Conservation (phyloP, 768 basidiomycete species). For the Xerocomus spinulosus region DNA sequence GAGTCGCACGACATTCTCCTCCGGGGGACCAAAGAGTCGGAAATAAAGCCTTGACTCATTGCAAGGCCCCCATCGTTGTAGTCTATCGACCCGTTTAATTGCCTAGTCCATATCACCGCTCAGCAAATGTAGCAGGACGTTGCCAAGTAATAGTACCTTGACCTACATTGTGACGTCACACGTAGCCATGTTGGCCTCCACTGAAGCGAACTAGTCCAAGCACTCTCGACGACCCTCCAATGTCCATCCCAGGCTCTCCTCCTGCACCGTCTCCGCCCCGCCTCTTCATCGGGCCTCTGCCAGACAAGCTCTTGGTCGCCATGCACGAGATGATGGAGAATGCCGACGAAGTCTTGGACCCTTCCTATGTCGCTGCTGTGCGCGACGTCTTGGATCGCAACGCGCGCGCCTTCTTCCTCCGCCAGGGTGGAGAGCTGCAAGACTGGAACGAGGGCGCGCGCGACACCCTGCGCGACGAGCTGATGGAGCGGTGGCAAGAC, state of each 20-base stretch:
- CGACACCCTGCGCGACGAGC: slow-evolving; percentile 47
- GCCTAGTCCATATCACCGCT: slow-evolving; percentile 20
- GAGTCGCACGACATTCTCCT: slow-evolving; percentile 56
- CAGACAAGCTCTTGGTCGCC: slow-evolving; percentile 49
- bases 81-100: slow-evolving; percentile 7
- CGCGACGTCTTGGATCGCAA: slow-evolving; percentile 47
- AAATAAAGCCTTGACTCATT: slow-evolving; percentile 25
- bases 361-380: slow-evolving; percentile 31
- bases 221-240: slow-evolving; percentile 1
- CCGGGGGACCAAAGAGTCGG: slow-evolving; percentile 21
- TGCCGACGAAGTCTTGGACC: slow-evolving; percentile 32
- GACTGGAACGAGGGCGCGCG: slow-evolving; percentile 63
- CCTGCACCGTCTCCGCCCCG: slow-evolving; percentile 27
- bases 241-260: slow-evolving; percentile 10
- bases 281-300: slow-evolving; percentile 74
- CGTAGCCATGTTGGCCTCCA: not conserved
- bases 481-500: slow-evolving; percentile 57
- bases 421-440: slow-evolving; percentile 57
- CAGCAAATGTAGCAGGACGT: slow-evolving; percentile 7
- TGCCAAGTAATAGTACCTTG: not conserved
- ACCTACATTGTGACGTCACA: slow-evolving; percentile 25
- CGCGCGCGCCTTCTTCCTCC: slow-evolving; percentile 60
- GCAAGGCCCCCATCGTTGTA: slow-evolving; percentile 5
- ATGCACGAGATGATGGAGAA: slow-evolving; percentile 33
- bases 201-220: not conserved